Evolutionary conservation across 805 yeast genomes (phyloP), one percentile per base, ranked within the genome.

Genomic region (Tetrapisispora phaffii): DNA sequence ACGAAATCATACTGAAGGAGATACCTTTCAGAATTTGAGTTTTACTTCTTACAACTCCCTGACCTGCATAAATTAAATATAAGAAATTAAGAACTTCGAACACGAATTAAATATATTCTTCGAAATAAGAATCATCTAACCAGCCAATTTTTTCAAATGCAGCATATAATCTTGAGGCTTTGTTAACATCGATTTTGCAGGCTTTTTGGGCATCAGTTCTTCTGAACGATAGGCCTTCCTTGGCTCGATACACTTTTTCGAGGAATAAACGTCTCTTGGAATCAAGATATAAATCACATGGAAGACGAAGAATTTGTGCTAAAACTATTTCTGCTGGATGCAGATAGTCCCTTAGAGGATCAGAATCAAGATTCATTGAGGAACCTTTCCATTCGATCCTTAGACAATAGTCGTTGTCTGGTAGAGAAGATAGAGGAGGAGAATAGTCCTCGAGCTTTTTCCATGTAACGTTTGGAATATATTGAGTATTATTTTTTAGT

Each of bases 191-290:
- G 52, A 90, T 88, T 51, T 94, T 77, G 63, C 97, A 89, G 9
- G 96, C 96, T 70, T 90, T 90, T 67, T 89, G 97, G 8, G 96
- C 95, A 66, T 89, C 97, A 0, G 97, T 90, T 68, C 96, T 81
- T 68, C 96, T 80, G 67, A 89, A 89, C 23, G 89, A 88, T 57
- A 79, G 70, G 26, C 79, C 80, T 44, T 70, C 68, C 51, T 76
- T 77, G 54, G 78, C 63, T 43, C 95, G 76, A 51, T 77, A 78
- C 23, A 88, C 94, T 68, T 87, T 89, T 61, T 88, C 97, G 46
- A 79, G 78, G 64, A 89, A 90, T 24, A 89, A 72, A 50, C 97
- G 75, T 63, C 86, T 79, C 65, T 83, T 82, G 17, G 86, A 79
- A 54, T 78, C 83, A 57, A 83, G 71, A 61, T 88, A 89, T 31